Base-by-base conservation (phyloP, 2,329 filamentous ascomycete genomes). In the Orbilia brochopaga region DNA sequence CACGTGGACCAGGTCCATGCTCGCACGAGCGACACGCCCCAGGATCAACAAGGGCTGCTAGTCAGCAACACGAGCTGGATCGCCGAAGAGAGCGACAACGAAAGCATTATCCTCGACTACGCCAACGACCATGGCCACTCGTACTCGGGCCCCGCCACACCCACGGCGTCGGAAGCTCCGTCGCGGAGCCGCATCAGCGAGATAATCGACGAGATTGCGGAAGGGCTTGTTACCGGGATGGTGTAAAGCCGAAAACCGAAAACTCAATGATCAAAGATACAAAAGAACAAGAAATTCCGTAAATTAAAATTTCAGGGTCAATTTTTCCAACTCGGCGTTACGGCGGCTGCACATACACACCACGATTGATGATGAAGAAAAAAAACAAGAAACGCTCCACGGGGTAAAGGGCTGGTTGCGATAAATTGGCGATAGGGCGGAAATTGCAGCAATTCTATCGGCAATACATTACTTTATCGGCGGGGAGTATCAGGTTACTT, bases 131-230 rank as follows among this genome's bases (percentile, higher is more conserved):
- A 32, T 8, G 27, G 50, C 13, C 17, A 15, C 17, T 64, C 65
- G 19, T 69, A 69, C 17, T 59, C 37, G 11, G 58, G 52, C 4
- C 65, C 65, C 11, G 15, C 57, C 2, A 72, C 59, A 11, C 60
- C 66, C n/a, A 72, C 54, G 42, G 59, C 59, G 7, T 48, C 27
- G 11, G 66, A 72, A 55, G 57, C 62, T 40, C 65, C 65, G 35
- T 48, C 44, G n/a, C 30, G 58, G 46, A 69, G 55, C 48, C 23
- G 61, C 11, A 60, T 72, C 32, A 37, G 17, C 23, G 60, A 63
- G 21, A 64, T 72, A 53, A 72, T 64, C 42, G 66, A 72, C 21
- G 59, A 55, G 53, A 55, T 59, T 15, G 35, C 59, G 15, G 66
- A 58, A 15, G 58, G 58, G 24, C 19, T 69, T 15, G 48, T 63